Evolutionary conservation across 345 rosid genomes (phyloP).

Genomic region (Streptanthus diversifolius): DNA sequence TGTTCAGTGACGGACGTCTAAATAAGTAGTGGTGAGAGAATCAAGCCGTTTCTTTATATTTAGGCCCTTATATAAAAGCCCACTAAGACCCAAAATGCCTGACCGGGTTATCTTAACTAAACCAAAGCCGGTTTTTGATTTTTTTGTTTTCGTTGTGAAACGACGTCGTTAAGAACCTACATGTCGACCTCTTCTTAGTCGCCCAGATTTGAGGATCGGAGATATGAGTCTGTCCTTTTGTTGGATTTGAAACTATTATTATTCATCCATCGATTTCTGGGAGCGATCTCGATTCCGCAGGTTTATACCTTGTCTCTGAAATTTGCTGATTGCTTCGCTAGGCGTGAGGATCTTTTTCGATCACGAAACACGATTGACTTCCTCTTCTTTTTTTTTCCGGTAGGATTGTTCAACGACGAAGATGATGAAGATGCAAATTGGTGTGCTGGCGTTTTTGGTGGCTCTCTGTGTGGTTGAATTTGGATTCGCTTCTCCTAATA

Average conservation of each 20-base stretch:
- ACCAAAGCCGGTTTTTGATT: not conserved
- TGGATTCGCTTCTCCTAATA: slow-evolving; percentile 41
- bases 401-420: slow-evolving; percentile 8
- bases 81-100: not conserved
- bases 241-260: slow-evolving; percentile 12
- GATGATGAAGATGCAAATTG: slow-evolving; percentile 35
- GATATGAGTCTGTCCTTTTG: slow-evolving; percentile 24
- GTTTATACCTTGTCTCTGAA: not conserved
- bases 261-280: slow-evolving; percentile 12
- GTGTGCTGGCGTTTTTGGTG: slow-evolving; percentile 25
- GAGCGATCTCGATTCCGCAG: slow-evolving; percentile 18
- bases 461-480: slow-evolving; percentile 31
- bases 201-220: slow-evolving; percentile 33
- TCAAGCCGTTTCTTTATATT: not conserved
- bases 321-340: not conserved
- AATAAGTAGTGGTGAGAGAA: too few relatives aligned
- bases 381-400: not conserved
- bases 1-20: not conserved
- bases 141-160: not conserved
- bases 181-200: slow-evolving; percentile 22
- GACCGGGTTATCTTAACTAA: slow-evolving; percentile 8
- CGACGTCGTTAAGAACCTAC: slow-evolving; percentile 20
- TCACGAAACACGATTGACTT: slow-evolving; percentile 8
- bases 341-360: not conserved
- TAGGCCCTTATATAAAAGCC: slow-evolving; percentile 16